Evolutionary conservation across 176 grass and related monocot species (phyloP).

Genomic region (Avena eriantha): DNA sequence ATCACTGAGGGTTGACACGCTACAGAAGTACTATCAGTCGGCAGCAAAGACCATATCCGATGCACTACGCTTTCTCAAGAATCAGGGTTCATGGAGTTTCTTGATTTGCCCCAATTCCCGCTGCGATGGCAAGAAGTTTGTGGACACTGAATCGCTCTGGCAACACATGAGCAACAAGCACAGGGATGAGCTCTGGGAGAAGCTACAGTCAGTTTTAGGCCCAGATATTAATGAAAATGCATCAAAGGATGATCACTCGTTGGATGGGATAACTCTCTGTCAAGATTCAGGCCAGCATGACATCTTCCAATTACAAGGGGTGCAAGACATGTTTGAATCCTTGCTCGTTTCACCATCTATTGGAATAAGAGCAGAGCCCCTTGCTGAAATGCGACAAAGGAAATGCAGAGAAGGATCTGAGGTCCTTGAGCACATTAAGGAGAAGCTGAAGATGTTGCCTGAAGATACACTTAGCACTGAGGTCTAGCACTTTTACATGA

Average conservation of each 20-base stretch:
- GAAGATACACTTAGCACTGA: not conserved
- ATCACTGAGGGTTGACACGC: not conserved
- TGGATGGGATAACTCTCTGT: not conserved
- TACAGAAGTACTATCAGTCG: not conserved
- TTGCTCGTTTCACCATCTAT: not conserved
- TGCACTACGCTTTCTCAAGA: not conserved
- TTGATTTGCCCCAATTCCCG: not conserved
- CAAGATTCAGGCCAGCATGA: constrained; percentile 22
- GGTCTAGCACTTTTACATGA: not conserved
- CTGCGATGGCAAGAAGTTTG: not conserved
- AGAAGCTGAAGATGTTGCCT: constrained; percentile 20
- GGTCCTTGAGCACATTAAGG: not conserved
- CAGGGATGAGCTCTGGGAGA: not conserved
- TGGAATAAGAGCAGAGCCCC: not conserved
- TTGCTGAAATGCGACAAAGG: not conserved
- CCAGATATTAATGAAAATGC: not conserved
- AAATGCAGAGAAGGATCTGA: constrained; percentile 16
- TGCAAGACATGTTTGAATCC: constrained; percentile 2
- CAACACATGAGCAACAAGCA: not conserved
- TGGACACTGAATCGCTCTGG: not conserved
- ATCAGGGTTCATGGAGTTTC: not conserved
- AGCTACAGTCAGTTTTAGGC: not conserved
- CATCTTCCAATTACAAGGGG: not conserved
- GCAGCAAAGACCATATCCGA: not conserved
- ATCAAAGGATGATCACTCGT: not conserved